A percentile compares a stretch with the other conserved stretches of the same genome.
phyloP scores from a whole-genome alignment of 176 grass and related monocot genomes.

The Pontederia paniculata region DNA sequence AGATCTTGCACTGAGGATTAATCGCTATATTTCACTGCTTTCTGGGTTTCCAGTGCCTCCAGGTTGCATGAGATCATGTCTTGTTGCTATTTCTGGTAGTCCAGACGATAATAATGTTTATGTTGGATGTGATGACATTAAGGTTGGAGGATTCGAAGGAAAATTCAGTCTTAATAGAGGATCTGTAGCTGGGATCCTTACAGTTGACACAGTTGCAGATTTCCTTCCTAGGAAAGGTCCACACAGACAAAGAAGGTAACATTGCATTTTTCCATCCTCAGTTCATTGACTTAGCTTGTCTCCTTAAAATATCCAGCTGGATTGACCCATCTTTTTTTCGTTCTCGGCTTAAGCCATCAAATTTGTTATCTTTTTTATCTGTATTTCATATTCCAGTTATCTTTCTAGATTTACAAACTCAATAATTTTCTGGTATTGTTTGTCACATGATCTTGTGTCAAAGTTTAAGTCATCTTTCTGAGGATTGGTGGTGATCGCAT shows the following conservation, averaged over 20 bases:
- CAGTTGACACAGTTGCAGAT: slow-evolving; percentile 65
- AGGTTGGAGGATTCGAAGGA: slow-evolving; percentile 29
- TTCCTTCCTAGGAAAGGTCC: slow-evolving; percentile 84
- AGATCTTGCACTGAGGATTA: slow-evolving; percentile 73
- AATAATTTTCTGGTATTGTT: too few relatives aligned
- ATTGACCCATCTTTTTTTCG: background rate
- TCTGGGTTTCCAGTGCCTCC: slow-evolving; percentile 64
- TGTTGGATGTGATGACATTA: slow-evolving; percentile 44
- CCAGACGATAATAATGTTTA: slow-evolving; percentile 21
- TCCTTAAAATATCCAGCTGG: background rate
- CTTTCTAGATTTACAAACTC: too few relatives aligned
- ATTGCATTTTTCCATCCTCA: slow-evolving; percentile 9
- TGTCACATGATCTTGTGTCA: too few relatives aligned
- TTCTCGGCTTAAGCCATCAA: too few relatives aligned
- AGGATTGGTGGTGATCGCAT: too few relatives aligned
- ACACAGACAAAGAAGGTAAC: slow-evolving; percentile 78
- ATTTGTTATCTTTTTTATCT: too few relatives aligned
- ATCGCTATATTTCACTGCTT: slow-evolving; percentile 60
- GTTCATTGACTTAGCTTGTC: background rate
- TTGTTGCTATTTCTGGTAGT: slow-evolving; percentile 44
- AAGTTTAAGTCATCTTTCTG: too few relatives aligned
- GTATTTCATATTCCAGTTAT: too few relatives aligned
- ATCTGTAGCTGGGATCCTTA: slow-evolving; percentile 72
- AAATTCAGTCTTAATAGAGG: slow-evolving; percentile 38
- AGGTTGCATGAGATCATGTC: slow-evolving; percentile 82